Base-by-base conservation (phyloP, 2,329 filamentous ascomycete species). In the Epichloe coenophiala region DNA sequence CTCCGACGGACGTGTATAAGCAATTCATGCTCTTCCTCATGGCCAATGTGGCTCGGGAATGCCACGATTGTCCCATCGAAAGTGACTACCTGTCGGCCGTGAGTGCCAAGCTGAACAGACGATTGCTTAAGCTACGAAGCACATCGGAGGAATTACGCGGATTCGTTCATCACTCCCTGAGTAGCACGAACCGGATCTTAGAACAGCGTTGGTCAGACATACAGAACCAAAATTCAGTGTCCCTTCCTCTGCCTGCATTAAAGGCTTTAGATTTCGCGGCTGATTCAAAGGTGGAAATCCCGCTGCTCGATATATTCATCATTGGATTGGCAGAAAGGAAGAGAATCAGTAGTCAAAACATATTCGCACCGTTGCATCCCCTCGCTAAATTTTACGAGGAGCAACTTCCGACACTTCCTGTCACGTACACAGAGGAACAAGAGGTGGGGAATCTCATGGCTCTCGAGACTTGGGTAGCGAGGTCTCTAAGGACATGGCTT, bases 201-300 rank as follows among this genome's bases (percentile, higher is more conserved):
- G 48, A 50, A 13, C 38, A 15, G 59, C 0, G 55, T 57, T 0
- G 6, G 46, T 0, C 61, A 64, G 0, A 65, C 80, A 9, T 60
- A 54, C 40, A 82, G 81, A 52, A 63, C 72, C 19, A 75, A 71
- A 0, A 71, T 73, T 1, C 76, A 81, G 36, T 76, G 81, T 55
- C 1, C 45, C 3, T 13, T 6, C 2, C 7, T 36, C n/a, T 33
- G 21, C 31, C 35, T 12, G 3, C 53, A 1, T 51, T 56, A 19
- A 19, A 45, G 3, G 36, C 11, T 12, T 35, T 50, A 12, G 37
- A 50, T 17, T 50, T 50, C n/a, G 41, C 33, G n/a, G 48, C 54
- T 0, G 41, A 51, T 31, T 45, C 48, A 1, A 2, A 45, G 4
- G 49, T 60, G 3, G 49, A 50, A 0, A 44, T 61, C 5, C 49